Percentiles rank a stretch among this genome's conserved stretches.
Conservation (phyloP, 495 filamentous ascomycete species). For the Rostrohypoxylon terebratum region DNA sequence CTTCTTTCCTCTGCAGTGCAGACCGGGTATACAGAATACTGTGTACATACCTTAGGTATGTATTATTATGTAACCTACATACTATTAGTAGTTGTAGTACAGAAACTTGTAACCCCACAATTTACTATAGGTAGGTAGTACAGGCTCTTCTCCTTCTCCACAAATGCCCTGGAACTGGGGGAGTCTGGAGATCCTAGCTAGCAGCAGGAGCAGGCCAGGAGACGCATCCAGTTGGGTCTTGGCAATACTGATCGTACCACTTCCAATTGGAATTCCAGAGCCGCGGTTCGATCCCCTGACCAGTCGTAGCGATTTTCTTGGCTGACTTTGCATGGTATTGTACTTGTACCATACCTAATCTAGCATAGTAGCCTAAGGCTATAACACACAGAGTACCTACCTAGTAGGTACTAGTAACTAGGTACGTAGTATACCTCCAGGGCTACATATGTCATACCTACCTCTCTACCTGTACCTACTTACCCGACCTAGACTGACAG, state of each 20-base stretch:
- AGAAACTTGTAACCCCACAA: slow-evolving; percentile 20
- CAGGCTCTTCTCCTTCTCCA: slow-evolving; percentile 21
- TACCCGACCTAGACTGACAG: not conserved
- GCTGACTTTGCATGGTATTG: not conserved
- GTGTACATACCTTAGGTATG: not conserved
- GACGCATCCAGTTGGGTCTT: slow-evolving; percentile 14
- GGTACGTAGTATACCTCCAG: no score
- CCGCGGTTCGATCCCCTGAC: slow-evolving; percentile 35
- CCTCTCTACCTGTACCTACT: no score
- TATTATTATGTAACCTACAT: no score
- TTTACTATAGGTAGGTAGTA: no score
- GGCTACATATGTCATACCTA: no score
- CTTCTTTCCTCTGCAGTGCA: slow-evolving; percentile 1
- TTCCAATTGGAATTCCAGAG: slow-evolving; percentile 12
- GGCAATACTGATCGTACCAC: slow-evolving; percentile 18
- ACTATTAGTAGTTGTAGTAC: no score
- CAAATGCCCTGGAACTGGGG: not conserved
- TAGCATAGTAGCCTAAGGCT: no score
- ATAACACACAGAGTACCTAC: not conserved
- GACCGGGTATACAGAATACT: no score
- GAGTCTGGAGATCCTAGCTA: slow-evolving; percentile 34
- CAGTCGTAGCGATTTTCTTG: slow-evolving; percentile 15
- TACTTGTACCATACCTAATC: not conserved
- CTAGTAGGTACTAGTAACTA: no score
- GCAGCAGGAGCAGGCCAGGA: not conserved